A percentile compares a stretch with the other conserved stretches of the same genome.
These are phyloP conservation scores for Malassezia dermatis DNA, from an alignment of 1,284 basidiomycete species.

Conservation along the genomic window DNA sequence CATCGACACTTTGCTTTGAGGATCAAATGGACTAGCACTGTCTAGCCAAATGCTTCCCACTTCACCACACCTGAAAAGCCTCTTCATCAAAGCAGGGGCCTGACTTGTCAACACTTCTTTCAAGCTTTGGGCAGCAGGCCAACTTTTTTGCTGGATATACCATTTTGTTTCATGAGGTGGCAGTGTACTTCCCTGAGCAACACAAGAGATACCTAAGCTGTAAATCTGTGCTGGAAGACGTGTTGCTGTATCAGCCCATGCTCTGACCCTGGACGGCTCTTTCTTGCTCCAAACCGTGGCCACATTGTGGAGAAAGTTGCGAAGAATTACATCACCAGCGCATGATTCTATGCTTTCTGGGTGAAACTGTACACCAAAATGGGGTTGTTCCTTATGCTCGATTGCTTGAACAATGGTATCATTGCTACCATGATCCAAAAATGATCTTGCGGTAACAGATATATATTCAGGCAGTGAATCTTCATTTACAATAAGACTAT, in stretches of 20 bases:
- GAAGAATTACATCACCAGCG: conserved; percentile 26
- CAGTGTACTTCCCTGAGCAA: conserved; percentile 1
- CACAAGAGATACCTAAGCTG: conserved; percentile 1
- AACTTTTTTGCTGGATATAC: background rate
- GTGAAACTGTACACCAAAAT: conserved; percentile 93
- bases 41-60: conserved; percentile 19
- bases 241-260: background rate
- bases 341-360: conserved; percentile 54
- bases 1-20: conserved; percentile 29
- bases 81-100: background rate
- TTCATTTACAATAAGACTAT: conserved; percentile 52
- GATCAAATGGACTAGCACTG: conserved; percentile 17
- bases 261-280: background rate
- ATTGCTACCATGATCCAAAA: background rate
- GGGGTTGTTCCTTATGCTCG: conserved; percentile 50
- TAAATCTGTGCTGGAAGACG: background rate
- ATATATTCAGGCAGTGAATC: conserved; percentile 49
- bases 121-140: background rate
- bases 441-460: conserved; percentile 49
- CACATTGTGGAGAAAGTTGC: conserved; percentile 32
- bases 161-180: background rate
- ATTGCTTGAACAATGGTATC: conserved; percentile 32
- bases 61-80: conserved; percentile 2
- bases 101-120: background rate
- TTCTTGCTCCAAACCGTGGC: conserved; percentile 20